Conservation (phyloP, 768 basidiomycete species). For the Suillus bovinus region DNA sequence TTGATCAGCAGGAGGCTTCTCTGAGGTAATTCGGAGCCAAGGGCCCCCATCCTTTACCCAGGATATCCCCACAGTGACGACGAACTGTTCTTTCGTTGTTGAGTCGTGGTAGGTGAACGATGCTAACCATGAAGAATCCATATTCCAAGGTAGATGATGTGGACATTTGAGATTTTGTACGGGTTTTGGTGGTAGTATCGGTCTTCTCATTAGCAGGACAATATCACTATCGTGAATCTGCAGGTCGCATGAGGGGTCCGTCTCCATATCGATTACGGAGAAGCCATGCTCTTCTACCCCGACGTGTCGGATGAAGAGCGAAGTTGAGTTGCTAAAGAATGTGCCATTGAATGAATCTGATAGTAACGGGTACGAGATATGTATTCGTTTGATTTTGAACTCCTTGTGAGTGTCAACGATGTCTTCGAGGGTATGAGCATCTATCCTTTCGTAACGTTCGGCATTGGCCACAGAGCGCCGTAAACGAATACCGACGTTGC, state of each 20-base stretch:
- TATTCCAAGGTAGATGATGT: background rate
- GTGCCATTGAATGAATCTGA: accelerated
- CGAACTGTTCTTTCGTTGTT: background rate
- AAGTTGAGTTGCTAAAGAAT: background rate
- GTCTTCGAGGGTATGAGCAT: background rate
- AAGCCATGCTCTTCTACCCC: background rate
- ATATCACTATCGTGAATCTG: background rate
- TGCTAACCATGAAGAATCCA: slow-evolving; percentile 3
- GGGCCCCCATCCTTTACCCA: slow-evolving; percentile 1
- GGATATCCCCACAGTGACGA: background rate
- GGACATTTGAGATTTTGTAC: background rate
- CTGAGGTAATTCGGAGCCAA: background rate
- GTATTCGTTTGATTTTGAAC: background rate
- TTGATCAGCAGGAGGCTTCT: background rate
- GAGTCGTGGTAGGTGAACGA: background rate
- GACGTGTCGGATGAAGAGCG: background rate
- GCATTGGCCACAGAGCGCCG: background rate
- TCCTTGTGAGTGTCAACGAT: background rate
- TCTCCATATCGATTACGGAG: background rate
- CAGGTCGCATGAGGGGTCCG: background rate
- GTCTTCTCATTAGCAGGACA: background rate
- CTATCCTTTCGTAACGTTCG: slow-evolving; percentile 4
- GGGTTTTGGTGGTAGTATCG: too few relatives aligned
- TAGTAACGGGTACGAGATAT: background rate
- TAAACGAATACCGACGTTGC: background rate